A percentile compares a stretch with the other conserved stretches of the same genome.
Conservation (phyloP, 192 early-diverging fungal species). For the Coemansia sp. region DNA sequence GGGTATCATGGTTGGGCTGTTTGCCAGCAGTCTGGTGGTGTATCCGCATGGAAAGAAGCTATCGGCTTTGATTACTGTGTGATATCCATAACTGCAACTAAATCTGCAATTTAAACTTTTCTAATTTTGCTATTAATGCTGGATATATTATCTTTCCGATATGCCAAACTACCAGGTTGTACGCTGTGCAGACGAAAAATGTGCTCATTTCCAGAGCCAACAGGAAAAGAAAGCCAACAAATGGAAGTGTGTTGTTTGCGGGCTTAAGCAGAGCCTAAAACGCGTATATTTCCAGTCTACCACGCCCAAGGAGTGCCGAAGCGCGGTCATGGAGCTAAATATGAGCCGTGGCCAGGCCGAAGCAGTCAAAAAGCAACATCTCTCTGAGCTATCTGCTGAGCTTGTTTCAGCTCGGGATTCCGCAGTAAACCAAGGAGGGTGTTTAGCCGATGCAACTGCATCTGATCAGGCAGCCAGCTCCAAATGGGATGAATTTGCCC, state of each 20-base stretch:
- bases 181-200: slow-evolving; percentile 42
- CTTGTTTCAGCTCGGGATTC: too few relatives aligned
- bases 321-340: slow-evolving; percentile 43
- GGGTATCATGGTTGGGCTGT: slow-evolving; percentile 63
- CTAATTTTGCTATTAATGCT: too few relatives aligned
- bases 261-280: slow-evolving; percentile 44
- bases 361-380: slow-evolving; percentile 3
- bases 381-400: neutral
- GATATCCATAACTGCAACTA: too few relatives aligned
- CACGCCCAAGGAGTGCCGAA: slow-evolving; percentile 40
- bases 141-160: too few relatives aligned
- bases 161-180: slow-evolving; percentile 53
- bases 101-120: too few relatives aligned
- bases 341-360: slow-evolving; percentile 34
- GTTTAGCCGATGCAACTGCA: neutral
- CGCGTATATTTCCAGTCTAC: slow-evolving; percentile 45
- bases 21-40: slow-evolving; percentile 62
- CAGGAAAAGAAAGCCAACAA: slow-evolving; percentile 50
- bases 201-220: slow-evolving; percentile 49
- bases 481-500: slow-evolving; percentile 21
- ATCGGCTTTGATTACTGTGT: slow-evolving; percentile 43
- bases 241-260: slow-evolving; percentile 53
- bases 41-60: slow-evolving; percentile 48
- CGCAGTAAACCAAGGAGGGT: neutral
- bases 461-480: slow-evolving; percentile 4